phyloP scores from a whole-genome alignment of 768 basidiomycete species.

The Tubosaeta sp. region DNA sequence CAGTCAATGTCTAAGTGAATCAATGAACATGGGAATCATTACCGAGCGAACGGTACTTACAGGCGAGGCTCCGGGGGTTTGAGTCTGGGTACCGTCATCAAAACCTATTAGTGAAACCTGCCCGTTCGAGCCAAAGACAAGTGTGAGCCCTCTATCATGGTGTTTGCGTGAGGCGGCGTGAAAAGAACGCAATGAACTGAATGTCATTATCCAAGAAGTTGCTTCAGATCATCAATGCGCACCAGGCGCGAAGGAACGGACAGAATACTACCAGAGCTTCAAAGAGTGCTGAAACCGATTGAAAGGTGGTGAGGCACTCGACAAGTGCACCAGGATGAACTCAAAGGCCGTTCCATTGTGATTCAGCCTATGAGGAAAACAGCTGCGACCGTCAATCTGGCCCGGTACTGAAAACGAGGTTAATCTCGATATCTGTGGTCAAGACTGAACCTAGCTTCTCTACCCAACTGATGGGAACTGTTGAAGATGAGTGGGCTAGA shows the following conservation, averaged over 20 bases:
- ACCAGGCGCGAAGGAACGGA: slow-evolving; percentile 23
- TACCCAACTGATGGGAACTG: too few species aligned
- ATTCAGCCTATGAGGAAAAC: slow-evolving; percentile 11
- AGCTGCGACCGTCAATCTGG: slow-evolving; percentile 6
- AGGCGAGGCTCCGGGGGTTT: background rate
- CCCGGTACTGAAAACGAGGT: background rate
- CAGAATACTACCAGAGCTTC: slow-evolving; percentile 15
- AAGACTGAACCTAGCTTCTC: slow-evolving; percentile 1
- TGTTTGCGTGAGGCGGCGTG: slow-evolving; percentile 10
- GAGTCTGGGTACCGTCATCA: slow-evolving; percentile 3
- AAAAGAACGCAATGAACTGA: slow-evolving; percentile 7
- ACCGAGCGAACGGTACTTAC: slow-evolving; percentile 1
- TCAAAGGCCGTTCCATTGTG: slow-evolving; percentile 1
- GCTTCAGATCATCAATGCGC: slow-evolving; percentile 24
- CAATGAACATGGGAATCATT: background rate
- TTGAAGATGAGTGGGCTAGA: too few species aligned
- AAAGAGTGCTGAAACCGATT: background rate
- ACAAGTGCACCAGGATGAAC: background rate
- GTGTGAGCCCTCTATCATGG: slow-evolving; percentile 18
- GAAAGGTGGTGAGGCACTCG: slow-evolving; percentile 1
- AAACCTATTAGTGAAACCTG: slow-evolving; percentile 26
- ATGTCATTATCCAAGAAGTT: slow-evolving; percentile 17
- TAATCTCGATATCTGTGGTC: background rate
- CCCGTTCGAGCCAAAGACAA: slow-evolving; percentile 25
- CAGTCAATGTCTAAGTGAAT: slow-evolving; percentile 7